Conservation (phyloP, 2,329 filamentous ascomycete genomes). For the Pseudogymnoascus sp. region DNA sequence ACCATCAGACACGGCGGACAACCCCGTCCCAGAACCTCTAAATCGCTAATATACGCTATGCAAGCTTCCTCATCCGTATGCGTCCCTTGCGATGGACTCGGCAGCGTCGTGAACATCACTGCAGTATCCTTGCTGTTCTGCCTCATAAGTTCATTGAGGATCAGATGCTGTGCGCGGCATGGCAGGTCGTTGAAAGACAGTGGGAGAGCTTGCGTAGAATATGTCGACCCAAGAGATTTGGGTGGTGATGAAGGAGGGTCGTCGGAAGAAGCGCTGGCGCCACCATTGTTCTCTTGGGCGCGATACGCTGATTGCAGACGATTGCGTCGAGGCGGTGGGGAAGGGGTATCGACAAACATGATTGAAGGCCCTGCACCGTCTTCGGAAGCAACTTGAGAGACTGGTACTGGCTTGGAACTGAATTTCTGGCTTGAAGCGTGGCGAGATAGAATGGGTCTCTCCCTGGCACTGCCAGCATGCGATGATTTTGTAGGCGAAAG, state of each 20-base stretch:
- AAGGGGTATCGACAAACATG: conserved; percentile 56
- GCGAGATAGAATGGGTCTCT: conserved; percentile 42
- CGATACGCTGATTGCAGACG: conserved; percentile 26
- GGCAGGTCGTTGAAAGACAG: conserved; percentile 83
- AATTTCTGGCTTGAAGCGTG: conserved; percentile 56
- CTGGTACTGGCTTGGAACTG: conserved; percentile 64
- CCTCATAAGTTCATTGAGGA: conserved; percentile 76
- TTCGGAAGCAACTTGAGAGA: conserved; percentile 57
- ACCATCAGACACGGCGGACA: conserved; percentile 72
- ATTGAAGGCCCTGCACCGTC: conserved; percentile 63
- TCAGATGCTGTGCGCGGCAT: conserved; percentile 75
- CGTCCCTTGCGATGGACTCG: conserved; percentile 72
- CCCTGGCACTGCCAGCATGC: background rate
- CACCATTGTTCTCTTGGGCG: conserved; percentile 11
- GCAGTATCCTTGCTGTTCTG: conserved; percentile 62
- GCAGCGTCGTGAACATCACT: conserved; percentile 75
- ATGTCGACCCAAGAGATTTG: conserved; percentile 33
- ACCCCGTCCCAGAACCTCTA: conserved; percentile 70
- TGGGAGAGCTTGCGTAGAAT: conserved; percentile 55
- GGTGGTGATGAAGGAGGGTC: conserved; percentile 12
- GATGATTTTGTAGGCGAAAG: background rate
- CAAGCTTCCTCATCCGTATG: conserved; percentile 62
- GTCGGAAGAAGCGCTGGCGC: conserved; percentile 27
- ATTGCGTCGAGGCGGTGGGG: conserved; percentile 18
- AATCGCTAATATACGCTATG: conserved; percentile 65